These are phyloP conservation scores for Rhizophagus sp. DNA, from an alignment of 192 early-diverging fungal species.

Conservation along the genomic window DNA sequence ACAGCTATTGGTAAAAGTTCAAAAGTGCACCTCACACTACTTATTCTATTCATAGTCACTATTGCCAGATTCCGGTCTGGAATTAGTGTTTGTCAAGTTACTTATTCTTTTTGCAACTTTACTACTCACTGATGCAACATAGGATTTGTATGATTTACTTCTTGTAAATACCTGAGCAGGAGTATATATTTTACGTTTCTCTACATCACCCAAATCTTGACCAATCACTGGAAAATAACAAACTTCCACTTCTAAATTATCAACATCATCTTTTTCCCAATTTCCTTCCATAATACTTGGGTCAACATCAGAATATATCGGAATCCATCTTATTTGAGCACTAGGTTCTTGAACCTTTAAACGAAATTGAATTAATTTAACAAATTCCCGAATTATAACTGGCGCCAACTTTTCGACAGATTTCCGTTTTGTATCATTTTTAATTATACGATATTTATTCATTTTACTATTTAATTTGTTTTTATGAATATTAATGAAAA, in stretches of 20 bases:
- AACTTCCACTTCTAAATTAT: not conserved
- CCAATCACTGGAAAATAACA: not conserved
- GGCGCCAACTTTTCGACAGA: not conserved
- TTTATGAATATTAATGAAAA: not conserved
- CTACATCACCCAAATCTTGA: not conserved
- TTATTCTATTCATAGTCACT: too few species aligned
- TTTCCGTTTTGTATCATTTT: not conserved
- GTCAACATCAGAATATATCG: not conserved
- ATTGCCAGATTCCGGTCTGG: too few species aligned
- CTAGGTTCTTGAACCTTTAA: not conserved
- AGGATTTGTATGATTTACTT: not conserved
- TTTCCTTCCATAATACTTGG: not conserved
- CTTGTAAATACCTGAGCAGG: not conserved
- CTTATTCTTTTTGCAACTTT: too few species aligned
- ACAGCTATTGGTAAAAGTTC: too few species aligned
- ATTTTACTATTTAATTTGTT: not conserved
- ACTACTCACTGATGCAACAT: too few species aligned
- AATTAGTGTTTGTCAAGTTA: too few species aligned
- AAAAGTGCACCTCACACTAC: too few species aligned
- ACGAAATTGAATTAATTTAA: conserved; percentile 1
- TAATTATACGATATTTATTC: conserved; percentile 11
- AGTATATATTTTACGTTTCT: not conserved
- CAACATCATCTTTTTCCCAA: not conserved
- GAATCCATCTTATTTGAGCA: not conserved
- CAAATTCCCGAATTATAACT: not conserved